Percentiles rank a stretch among this genome's conserved stretches.
These are phyloP conservation scores for Gymnopilus junonius DNA, from an alignment of 768 basidiomycete species.

Conservation along the genomic window DNA sequence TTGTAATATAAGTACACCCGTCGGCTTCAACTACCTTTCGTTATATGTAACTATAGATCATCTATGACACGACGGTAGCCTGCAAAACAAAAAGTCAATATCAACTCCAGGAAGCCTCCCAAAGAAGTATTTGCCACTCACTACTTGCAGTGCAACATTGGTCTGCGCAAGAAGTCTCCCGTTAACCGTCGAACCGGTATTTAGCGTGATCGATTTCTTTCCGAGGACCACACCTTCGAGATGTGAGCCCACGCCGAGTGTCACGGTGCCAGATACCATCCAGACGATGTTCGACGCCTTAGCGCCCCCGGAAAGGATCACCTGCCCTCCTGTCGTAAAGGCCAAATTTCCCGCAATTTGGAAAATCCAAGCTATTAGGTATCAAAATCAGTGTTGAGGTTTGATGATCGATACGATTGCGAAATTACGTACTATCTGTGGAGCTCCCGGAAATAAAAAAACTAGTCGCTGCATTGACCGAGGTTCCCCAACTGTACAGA, in stretches of 20 bases:
- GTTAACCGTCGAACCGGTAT: slow-evolving; percentile 20
- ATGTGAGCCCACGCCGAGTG: slow-evolving; percentile 12
- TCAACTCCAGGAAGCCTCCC: not conserved
- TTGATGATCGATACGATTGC: not conserved
- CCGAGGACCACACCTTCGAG: slow-evolving; percentile 23
- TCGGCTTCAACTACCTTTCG: too few relatives aligned
- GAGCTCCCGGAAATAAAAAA: slow-evolving; percentile 11
- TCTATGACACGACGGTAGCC: not conserved
- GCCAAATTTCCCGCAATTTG: slow-evolving; percentile 21
- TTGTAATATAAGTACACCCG: too few relatives aligned
- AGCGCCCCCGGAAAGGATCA: slow-evolving; percentile 23
- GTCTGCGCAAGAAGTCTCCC: slow-evolving; percentile 27
- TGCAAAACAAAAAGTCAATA: not conserved
- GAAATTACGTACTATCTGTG: slow-evolving; percentile 8
- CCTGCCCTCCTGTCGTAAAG: not conserved
- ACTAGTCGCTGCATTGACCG: slow-evolving; percentile 14
- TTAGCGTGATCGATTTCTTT: slow-evolving; percentile 11
- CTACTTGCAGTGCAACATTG: slow-evolving; percentile 17
- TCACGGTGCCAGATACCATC: slow-evolving; percentile 20
- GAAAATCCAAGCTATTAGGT: slow-evolving; percentile 25
- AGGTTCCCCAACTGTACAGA: slow-evolving; percentile 21
- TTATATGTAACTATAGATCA: not conserved
- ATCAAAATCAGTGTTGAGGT: not conserved
- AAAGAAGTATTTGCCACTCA: not conserved
- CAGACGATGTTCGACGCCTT: slow-evolving; percentile 24